These are phyloP conservation scores for Fraxinus albicans DNA, from an alignment of 305 asterid species.

Conservation along the genomic window DNA sequence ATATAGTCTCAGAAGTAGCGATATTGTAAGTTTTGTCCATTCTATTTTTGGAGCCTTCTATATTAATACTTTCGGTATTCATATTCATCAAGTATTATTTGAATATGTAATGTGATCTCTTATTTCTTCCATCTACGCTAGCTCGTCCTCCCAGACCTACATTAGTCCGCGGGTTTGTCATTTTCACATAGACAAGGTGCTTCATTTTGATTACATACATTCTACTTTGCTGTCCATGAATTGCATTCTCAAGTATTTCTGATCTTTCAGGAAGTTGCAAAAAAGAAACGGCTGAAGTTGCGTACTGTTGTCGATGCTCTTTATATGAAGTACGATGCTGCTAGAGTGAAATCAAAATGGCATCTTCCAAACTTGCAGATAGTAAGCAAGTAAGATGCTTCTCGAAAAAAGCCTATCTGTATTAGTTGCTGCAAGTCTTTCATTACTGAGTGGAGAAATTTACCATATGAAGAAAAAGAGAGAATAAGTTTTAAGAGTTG, in stretches of 20 bases:
- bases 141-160: constrained; percentile 43
- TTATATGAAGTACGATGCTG: constrained; percentile 33
- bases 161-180: constrained; percentile 69
- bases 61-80: constrained; percentile 13
- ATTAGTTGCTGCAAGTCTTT: constrained; percentile 3
- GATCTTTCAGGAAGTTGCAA: constrained; percentile 58
- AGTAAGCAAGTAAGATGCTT: constrained; percentile 55
- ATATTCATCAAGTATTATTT: constrained; percentile 17
- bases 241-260: constrained; percentile 18
- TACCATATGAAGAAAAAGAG: neutral
- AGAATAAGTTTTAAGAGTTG: constrained; percentile 7
- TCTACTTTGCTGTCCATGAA: constrained; percentile 13
- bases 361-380: constrained; percentile 59
- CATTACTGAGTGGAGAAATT: neutral
- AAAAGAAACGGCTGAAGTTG: constrained; percentile 48
- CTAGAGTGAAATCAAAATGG: constrained; percentile 40
- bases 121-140: constrained; percentile 19
- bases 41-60: constrained; percentile 7
- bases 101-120: constrained; percentile 19
- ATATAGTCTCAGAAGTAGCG: constrained; percentile 59
- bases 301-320: constrained; percentile 59
- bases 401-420: constrained; percentile 2
- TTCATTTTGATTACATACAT: constrained; percentile 8
- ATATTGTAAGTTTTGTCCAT: constrained; percentile 52
- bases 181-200: constrained; percentile 79